A percentile compares a stretch with the other conserved stretches of the same genome.
These are phyloP conservation scores for Microthlaspi erraticum DNA, from an alignment of 345 rosid genomes.

Conservation along the genomic window DNA sequence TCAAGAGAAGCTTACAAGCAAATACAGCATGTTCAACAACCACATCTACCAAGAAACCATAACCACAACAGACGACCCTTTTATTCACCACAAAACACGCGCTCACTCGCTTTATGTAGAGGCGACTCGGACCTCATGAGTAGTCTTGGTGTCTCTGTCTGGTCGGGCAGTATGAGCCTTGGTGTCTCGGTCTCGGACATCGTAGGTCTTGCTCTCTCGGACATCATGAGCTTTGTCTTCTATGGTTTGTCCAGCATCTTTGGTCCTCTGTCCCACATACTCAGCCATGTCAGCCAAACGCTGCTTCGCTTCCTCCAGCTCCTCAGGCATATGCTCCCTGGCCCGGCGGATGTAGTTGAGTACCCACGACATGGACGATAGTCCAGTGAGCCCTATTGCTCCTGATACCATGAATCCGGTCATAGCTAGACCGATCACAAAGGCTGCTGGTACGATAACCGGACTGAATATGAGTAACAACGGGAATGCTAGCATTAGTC, in stretches of 20 bases:
- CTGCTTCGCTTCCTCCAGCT: constrained; percentile 59
- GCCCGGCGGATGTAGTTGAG: constrained; percentile 47
- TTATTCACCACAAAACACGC: constrained; percentile 21
- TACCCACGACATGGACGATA: constrained; percentile 69
- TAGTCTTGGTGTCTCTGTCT: constrained; percentile 35
- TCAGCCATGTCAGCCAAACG: constrained; percentile 52
- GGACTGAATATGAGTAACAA: constrained; percentile 79
- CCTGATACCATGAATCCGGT: constrained; percentile 68
- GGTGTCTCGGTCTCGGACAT: constrained; percentile 34
- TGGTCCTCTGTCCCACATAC: constrained; percentile 66
- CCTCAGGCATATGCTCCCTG: constrained; percentile 48
- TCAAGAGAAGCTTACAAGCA: constrained; percentile 20
- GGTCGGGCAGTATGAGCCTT: constrained; percentile 30
- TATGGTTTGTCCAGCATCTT: constrained; percentile 64
- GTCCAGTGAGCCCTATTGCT: constrained; percentile 72
- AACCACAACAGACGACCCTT: constrained; percentile 15
- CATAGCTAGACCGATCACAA: constrained; percentile 59
- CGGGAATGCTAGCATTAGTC: constrained; percentile 63
- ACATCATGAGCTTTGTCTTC: constrained; percentile 64
- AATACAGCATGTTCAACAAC: constrained; percentile 20
- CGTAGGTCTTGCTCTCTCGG: constrained; percentile 35
- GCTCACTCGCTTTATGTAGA: constrained; percentile 10
- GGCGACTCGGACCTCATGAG: constrained; percentile 43
- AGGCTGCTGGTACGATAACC: constrained; percentile 71
- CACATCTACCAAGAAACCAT: constrained; percentile 11